phyloP scores from a whole-genome alignment of 768 basidiomycete species.

The Mycena galopus region DNA sequence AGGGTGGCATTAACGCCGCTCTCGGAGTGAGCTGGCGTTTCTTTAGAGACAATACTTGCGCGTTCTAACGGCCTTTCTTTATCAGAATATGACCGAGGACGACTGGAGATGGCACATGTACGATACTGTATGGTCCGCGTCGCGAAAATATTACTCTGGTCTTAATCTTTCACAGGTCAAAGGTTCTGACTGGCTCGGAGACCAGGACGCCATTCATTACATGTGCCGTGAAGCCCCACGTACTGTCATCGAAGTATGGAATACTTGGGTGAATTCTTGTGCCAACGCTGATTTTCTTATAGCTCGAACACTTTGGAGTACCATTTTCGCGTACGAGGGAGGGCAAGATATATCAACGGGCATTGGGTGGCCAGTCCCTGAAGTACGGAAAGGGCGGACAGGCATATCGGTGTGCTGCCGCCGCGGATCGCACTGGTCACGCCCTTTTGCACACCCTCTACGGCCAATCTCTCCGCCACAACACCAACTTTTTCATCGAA shows the following conservation, averaged over 20 bases:
- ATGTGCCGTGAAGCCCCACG: constrained; percentile 98
- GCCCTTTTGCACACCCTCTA: constrained; percentile 99
- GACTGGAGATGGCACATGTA: constrained; percentile 99
- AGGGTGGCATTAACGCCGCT: constrained; percentile 99
- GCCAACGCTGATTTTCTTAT: constrained; percentile 21
- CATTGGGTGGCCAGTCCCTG: constrained; percentile 97
- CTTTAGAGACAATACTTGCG: constrained; percentile 8
- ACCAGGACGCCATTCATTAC: constrained; percentile 99
- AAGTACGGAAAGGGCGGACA: constrained; percentile 99
- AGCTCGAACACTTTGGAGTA: constrained; percentile 99
- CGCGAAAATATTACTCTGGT: not conserved
- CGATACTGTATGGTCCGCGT: constrained; percentile 75
- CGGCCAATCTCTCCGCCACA: constrained; percentile 97
- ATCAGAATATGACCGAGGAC: constrained; percentile 98
- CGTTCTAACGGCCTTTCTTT: constrained; percentile 19
- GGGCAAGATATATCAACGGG: constrained; percentile 99
- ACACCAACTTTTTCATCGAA: constrained; percentile 99
- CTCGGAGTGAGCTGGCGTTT: constrained; percentile 75
- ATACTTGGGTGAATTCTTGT: not conserved
- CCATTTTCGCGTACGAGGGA: constrained; percentile 99
- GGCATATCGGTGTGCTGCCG: constrained; percentile 98
- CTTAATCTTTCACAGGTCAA: constrained; percentile 78
- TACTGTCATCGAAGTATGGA: constrained; percentile 88
- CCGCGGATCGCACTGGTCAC: constrained; percentile 98
- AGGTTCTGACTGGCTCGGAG: constrained; percentile 99